A percentile compares a stretch with the other conserved stretches of the same genome.
Evolutionary conservation across 768 basidiomycete species (phyloP).

Genomic region (Dictyophora rubrovolvata): DNA sequence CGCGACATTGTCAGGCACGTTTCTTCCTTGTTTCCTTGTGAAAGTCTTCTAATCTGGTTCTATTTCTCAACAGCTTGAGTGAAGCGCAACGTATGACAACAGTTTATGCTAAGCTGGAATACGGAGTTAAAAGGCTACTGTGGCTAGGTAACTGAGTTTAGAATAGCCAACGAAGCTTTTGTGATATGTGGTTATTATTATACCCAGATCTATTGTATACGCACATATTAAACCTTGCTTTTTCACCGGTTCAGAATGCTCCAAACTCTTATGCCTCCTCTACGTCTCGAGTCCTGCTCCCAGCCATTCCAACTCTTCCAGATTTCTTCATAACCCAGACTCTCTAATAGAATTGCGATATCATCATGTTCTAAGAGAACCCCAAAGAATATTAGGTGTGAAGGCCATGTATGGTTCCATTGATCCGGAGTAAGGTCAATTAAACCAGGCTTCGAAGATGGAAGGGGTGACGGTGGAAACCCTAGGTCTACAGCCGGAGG

Average conservation of each 20-base stretch:
- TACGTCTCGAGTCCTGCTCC: constrained; percentile 63
- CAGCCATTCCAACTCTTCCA: constrained; percentile 56
- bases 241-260: constrained; percentile 9
- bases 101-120: constrained; percentile 87
- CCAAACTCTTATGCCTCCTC: constrained; percentile 71
- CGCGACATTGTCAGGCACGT: constrained; percentile 75
- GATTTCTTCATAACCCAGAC: constrained; percentile 52
- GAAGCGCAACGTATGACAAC: constrained; percentile 83
- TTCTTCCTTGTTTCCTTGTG: constrained; percentile 3
- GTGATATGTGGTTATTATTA: too few species aligned
- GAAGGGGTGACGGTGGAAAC: constrained; percentile 56
- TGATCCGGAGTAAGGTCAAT: constrained; percentile 16
- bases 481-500: constrained; percentile 47
- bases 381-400: constrained; percentile 75
- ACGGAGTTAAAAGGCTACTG: constrained; percentile 80
- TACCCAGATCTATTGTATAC: too few species aligned
- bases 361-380: constrained; percentile 49
- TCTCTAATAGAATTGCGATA: constrained; percentile 36
- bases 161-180: too few species aligned
- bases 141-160: constrained; percentile 65
- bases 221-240: too few species aligned
- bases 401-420: constrained; percentile 75
- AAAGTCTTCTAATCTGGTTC: constrained; percentile 9
- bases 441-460: constrained; percentile 40
- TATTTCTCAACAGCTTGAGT: constrained; percentile 39